Percentiles rank a stretch among this genome's conserved stretches.
These are phyloP conservation scores for Meyerozyma athensensis DNA, from an alignment of 1,139 yeast genomes.

Conservation along the genomic window DNA sequence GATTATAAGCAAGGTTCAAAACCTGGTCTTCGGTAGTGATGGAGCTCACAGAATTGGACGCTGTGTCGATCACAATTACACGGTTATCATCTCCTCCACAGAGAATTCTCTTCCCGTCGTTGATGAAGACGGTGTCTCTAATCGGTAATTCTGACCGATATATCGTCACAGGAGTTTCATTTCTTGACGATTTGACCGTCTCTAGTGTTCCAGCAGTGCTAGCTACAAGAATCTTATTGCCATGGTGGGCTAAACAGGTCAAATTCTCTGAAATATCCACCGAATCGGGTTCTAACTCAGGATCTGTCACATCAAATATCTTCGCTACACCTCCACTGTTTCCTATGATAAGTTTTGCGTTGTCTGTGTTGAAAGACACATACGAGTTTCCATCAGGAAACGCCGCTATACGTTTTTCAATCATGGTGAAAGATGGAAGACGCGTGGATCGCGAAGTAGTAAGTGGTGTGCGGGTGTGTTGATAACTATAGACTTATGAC, in stretches of 20 bases:
- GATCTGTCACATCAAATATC: slow-evolving; percentile 39
- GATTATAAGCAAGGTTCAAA: slow-evolving; percentile 57
- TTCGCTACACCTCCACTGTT: slow-evolving; percentile 50
- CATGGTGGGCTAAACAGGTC: slow-evolving; percentile 26
- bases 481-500: too few relatives aligned
- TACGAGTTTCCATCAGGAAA: slow-evolving; percentile 46
- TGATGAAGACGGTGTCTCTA: slow-evolving; percentile 61
- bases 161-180: slow-evolving; percentile 23
- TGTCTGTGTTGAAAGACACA: slow-evolving; percentile 30
- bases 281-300: slow-evolving; percentile 52
- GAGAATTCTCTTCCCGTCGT: slow-evolving; percentile 64
- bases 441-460: slow-evolving; percentile 3
- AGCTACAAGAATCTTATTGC: slow-evolving; percentile 23
- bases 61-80: slow-evolving; percentile 51
- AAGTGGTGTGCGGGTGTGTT: too few relatives aligned
- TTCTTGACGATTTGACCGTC: slow-evolving; percentile 18
- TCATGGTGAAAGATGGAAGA: slow-evolving; percentile 8
- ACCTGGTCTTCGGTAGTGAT: slow-evolving; percentile 51
- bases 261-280: slow-evolving; percentile 46
- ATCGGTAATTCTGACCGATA: slow-evolving; percentile 56
- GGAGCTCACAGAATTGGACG: slow-evolving; percentile 23
- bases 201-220: slow-evolving; percentile 35
- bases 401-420: slow-evolving; percentile 27
- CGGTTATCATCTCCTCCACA: slow-evolving; percentile 77
- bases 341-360: slow-evolving; percentile 41